A percentile compares a stretch with the other conserved stretches of the same genome.
Evolutionary conservation across 495 filamentous ascomycete species (phyloP).

Genomic region (Geopyxis carbonaria): DNA sequence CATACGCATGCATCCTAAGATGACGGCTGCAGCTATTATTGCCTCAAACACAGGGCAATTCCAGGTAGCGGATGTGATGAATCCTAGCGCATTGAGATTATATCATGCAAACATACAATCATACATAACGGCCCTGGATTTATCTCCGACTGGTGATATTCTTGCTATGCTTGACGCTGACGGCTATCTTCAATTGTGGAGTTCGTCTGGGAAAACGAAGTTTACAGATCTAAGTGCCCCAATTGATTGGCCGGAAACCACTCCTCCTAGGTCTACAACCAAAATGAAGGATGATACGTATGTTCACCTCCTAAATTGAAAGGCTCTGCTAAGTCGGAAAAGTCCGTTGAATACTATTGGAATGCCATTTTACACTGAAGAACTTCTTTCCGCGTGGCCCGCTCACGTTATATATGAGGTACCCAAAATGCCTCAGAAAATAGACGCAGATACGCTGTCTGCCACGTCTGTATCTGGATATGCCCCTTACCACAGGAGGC

Average conservation of each 20-base stretch:
- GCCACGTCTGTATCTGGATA: conserved; percentile 52
- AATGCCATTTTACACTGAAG: conserved; percentile 84
- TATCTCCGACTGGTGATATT: conserved; percentile 82
- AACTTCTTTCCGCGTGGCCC: conserved; percentile 77
- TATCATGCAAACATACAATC: conserved; percentile 61
- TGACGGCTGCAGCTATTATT: conserved; percentile 83
- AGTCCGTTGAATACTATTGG: conserved; percentile 72
- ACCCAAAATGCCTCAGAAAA: conserved; percentile 58
- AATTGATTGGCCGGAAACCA: conserved; percentile 55
- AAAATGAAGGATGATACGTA: conserved; percentile 44
- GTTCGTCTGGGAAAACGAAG: conserved; percentile 70
- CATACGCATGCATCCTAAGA: conserved; percentile 84
- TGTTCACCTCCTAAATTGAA: conserved; percentile 25
- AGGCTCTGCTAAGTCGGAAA: background rate
- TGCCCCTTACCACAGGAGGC: conserved; percentile 59
- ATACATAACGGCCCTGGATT: conserved; percentile 57
- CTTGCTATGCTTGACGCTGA: conserved; percentile 66
- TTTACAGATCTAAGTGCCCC: conserved; percentile 73
- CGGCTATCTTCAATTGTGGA: conserved; percentile 74
- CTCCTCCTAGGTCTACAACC: conserved; percentile 37
- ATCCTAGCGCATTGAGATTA: conserved; percentile 76
- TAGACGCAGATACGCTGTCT: conserved; percentile 56
- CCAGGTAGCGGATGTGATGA: conserved; percentile 88
- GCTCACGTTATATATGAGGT: conserved; percentile 64
- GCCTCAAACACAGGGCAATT: conserved; percentile 79